phyloP scores from a whole-genome alignment of 345 rosid species.

The Murraya paniculata region DNA sequence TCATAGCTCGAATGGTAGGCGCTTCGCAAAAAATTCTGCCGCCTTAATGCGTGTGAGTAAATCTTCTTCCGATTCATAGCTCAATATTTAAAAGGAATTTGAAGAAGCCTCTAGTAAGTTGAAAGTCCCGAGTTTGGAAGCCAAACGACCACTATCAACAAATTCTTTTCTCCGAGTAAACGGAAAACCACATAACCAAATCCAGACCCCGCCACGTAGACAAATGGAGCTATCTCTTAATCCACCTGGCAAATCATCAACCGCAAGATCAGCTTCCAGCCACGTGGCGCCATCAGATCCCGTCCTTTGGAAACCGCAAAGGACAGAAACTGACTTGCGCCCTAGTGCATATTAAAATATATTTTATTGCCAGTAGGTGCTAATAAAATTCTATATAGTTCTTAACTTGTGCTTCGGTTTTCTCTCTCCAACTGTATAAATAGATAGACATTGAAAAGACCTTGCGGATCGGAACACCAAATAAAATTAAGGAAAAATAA shows the following conservation, averaged over 20 bases:
- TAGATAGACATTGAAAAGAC: not conserved
- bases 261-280: not conserved
- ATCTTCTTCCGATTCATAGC: too few species aligned
- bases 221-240: not conserved
- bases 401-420: constrained; percentile 10
- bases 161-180: not conserved
- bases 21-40: too few species aligned
- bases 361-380: not conserved
- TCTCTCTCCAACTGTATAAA: not conserved
- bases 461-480: not conserved
- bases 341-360: not conserved
- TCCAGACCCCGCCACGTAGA: not conserved
- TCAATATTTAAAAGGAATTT: too few species aligned
- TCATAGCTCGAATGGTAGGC: too few species aligned
- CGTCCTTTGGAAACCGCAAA: not conserved
- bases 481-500: not conserved
- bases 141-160: not conserved
- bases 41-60: too few species aligned
- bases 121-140: too few species aligned
- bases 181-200: not conserved
- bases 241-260: not conserved
- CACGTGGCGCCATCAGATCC: not conserved
- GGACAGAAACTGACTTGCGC: not conserved
- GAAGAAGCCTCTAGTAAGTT: too few species aligned
- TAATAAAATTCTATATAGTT: not conserved